Percentiles rank a stretch among this genome's conserved stretches.
Conservation (phyloP, 2,329 filamentous ascomycete species). For the Trichoderma aggressivum region DNA sequence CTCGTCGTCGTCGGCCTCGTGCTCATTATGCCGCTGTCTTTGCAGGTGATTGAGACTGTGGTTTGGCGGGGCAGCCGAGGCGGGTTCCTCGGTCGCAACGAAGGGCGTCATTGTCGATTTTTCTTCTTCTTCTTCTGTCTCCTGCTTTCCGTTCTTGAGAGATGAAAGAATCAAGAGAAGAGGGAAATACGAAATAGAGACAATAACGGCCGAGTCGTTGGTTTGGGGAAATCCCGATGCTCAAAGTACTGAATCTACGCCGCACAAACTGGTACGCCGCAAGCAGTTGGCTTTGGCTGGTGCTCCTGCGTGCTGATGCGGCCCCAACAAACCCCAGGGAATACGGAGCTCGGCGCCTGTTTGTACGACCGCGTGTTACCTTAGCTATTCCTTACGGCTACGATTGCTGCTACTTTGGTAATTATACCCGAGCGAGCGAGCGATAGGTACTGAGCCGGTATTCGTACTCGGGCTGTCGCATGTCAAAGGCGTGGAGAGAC, state of each 20-base stretch:
- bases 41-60: not conserved
- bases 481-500: not conserved
- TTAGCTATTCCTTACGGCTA: not conserved
- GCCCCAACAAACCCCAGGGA: not conserved
- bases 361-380: not conserved
- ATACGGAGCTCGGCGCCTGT: not conserved
- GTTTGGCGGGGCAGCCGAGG: conserved; percentile 17
- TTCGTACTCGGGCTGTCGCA: conserved; percentile 15
- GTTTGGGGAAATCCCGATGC: conserved; percentile 5
- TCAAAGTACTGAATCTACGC: conserved; percentile 20
- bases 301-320: too few species aligned
- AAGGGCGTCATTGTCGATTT: conserved; percentile 14
- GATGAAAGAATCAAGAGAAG: not conserved
- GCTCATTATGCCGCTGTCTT: not conserved
- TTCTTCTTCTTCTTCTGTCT: not conserved
- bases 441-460: not conserved
- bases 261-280: conserved; percentile 20
- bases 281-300: too few species aligned
- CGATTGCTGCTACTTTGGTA: not conserved
- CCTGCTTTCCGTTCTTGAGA: not conserved
- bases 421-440: not conserved
- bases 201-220: not conserved
- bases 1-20: conserved; percentile 8
- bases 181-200: not conserved
- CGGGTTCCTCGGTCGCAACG: conserved; percentile 12